These are phyloP conservation scores for Tricholoma bakamatsutake DNA, from an alignment of 768 basidiomycete species.

Conservation along the genomic window DNA sequence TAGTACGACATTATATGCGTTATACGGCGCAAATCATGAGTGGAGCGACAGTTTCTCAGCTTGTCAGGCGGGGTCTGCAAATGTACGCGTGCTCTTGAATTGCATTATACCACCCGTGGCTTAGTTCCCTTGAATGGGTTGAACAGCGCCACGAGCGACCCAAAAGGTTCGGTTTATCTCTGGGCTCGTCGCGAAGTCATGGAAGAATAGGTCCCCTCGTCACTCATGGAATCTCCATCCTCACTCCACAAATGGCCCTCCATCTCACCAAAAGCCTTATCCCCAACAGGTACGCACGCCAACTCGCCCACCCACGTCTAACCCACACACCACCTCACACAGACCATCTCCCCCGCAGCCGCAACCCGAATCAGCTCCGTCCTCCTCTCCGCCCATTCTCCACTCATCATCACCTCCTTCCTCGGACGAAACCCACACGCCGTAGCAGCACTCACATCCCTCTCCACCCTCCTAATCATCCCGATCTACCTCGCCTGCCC, in stretches of 20 bases:
- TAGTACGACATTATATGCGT: constrained; percentile 74
- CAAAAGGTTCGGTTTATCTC: constrained; percentile 68
- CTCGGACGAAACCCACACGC: constrained; percentile 50
- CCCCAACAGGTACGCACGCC: constrained; percentile 40
- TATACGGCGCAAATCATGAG: constrained; percentile 55
- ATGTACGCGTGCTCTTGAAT: constrained; percentile 47
- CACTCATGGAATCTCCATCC: constrained; percentile 28
- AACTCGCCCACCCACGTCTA: too few species aligned
- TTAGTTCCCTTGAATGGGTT: constrained; percentile 40
- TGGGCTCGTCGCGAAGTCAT: constrained; percentile 69
- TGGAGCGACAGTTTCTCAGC: constrained; percentile 43
- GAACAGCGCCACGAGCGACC: constrained; percentile 60
- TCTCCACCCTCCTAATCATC: constrained; percentile 49
- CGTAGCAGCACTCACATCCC: constrained; percentile 35
- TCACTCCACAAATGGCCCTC: constrained; percentile 40
- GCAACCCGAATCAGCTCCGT: constrained; percentile 38
- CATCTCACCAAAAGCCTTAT: constrained; percentile 43
- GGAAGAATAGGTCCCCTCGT: constrained; percentile 52
- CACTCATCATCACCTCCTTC: constrained; percentile 62
- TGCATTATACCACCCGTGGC: too few species aligned
- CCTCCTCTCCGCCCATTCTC: constrained; percentile 42
- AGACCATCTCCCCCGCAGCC: constrained; percentile 35
- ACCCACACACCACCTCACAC: too few species aligned
- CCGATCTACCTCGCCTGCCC: constrained; percentile 50
- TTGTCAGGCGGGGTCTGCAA: constrained; percentile 55